These are phyloP conservation scores for Quaeritorhiza haematococci DNA, from an alignment of 371 early-diverging fungal genomes.

Conservation along the genomic window DNA sequence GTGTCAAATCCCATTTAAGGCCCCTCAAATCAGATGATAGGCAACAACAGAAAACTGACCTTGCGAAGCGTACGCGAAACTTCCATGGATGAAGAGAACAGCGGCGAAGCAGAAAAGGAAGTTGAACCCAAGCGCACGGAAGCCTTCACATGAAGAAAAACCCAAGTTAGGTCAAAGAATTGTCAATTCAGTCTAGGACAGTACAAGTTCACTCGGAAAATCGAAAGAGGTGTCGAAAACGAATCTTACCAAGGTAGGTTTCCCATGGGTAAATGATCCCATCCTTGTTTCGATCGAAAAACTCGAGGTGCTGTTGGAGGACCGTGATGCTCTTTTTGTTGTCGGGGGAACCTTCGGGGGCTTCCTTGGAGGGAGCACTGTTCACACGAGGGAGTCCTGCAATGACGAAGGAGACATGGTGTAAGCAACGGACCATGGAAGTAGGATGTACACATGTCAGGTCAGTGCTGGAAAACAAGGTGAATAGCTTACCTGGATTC, in stretches of 20 bases:
- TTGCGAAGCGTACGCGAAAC: conserved; percentile 28
- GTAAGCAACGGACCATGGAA: too few species aligned
- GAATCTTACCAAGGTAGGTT: too few species aligned
- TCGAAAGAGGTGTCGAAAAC: too few species aligned
- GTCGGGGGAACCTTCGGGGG: conserved; percentile 12
- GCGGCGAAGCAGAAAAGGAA: conserved; percentile 27
- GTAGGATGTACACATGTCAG: too few species aligned
- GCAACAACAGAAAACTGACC: conserved; percentile 15
- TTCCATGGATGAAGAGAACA: conserved; percentile 29
- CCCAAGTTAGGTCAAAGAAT: too few species aligned
- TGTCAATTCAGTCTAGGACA: too few species aligned
- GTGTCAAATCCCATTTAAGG: neutral
- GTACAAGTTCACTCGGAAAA: too few species aligned
- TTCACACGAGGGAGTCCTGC: conserved; percentile 14
- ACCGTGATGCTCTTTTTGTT: conserved; percentile 8
- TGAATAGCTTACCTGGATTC: too few species aligned
- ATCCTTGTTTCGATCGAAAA: conserved; percentile 16
- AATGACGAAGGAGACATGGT: too few species aligned
- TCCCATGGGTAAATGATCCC: conserved; percentile 13
- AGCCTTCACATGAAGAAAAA: too few species aligned
- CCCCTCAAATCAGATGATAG: neutral
- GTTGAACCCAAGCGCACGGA: conserved; percentile 42
- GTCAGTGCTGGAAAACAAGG: too few species aligned
- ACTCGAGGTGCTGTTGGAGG: conserved; percentile 16
- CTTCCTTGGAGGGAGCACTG: conserved; percentile 4